Evolutionary conservation across 2,329 filamentous ascomycete genomes (phyloP).

Genomic region (Fusarium sp.): DNA sequence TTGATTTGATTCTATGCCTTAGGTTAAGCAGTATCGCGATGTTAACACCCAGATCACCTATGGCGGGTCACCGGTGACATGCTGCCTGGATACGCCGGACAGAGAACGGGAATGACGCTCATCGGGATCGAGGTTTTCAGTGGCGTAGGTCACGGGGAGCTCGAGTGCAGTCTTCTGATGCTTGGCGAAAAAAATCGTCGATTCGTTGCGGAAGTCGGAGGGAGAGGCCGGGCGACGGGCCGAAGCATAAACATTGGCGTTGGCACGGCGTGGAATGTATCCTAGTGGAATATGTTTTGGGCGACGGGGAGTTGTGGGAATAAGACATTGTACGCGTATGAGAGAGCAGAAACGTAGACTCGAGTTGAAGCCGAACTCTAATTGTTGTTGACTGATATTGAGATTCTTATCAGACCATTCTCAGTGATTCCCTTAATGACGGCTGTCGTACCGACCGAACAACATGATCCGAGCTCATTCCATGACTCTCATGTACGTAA

Average conservation of each 20-base stretch:
- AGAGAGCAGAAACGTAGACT: too few relatives aligned
- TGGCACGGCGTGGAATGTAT: too few relatives aligned
- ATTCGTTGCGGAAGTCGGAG: slow-evolving; percentile 42
- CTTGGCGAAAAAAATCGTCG: slow-evolving; percentile 5
- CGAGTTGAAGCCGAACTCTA: too few relatives aligned
- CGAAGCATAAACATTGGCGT: slow-evolving; percentile 5
- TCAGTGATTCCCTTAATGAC: background rate
- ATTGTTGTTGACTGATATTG: too few relatives aligned
- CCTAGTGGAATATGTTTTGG: background rate
- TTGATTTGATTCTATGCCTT: too few relatives aligned
- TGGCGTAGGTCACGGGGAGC: slow-evolving; percentile 44
- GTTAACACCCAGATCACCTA: slow-evolving; percentile 1
- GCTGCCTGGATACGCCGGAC: slow-evolving; percentile 22
- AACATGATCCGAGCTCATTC: background rate
- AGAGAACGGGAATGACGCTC: slow-evolving; percentile 16
- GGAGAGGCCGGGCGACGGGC: slow-evolving; percentile 33
- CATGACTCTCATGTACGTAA: slow-evolving; percentile 26
- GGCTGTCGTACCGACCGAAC: slow-evolving; percentile 18
- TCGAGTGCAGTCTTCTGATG: slow-evolving; percentile 26
- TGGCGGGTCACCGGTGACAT: slow-evolving; percentile 18
- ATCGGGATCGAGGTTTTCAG: slow-evolving; percentile 16
- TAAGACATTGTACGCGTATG: too few relatives aligned
- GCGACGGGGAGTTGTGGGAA: slow-evolving; percentile 24
- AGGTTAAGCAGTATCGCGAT: too few relatives aligned
- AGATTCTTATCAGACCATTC: too few relatives aligned